A percentile compares a stretch with the other conserved stretches of the same genome.
These are phyloP conservation scores for Mucor mucedo DNA, from an alignment of 371 early-diverging fungal species.

Conservation along the genomic window DNA sequence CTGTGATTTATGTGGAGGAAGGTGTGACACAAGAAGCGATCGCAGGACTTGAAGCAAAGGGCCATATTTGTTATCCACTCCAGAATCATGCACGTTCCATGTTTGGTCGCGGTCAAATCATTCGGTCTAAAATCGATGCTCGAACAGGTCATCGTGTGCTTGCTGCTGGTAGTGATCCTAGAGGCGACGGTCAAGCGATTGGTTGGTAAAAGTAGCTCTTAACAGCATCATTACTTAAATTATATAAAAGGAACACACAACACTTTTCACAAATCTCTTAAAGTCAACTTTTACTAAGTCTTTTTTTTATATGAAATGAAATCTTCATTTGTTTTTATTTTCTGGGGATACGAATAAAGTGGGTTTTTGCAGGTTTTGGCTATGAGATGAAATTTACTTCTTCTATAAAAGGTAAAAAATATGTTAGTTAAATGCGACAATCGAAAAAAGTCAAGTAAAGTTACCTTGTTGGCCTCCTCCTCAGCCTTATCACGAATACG, in stretches of 20 bases:
- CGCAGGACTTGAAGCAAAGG: conserved; percentile 54
- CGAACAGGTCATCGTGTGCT: conserved; percentile 56
- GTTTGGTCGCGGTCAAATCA: conserved; percentile 83
- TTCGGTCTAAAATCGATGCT: conserved; percentile 40
- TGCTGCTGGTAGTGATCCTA: conserved; percentile 71
- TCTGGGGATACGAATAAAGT: conserved; percentile 7
- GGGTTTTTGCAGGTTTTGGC: conserved; percentile 3
- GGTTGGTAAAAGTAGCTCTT: conserved; percentile 46
- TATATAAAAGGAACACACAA: neutral
- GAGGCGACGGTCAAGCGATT: conserved; percentile 70
- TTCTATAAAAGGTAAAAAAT: conserved; percentile 30
- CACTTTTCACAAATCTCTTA: neutral
- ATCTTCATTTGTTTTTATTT: conserved; percentile 19
- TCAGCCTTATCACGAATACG: conserved; percentile 83
- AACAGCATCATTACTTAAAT: neutral
- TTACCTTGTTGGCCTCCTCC: conserved; percentile 83
- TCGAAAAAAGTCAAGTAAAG: too few species aligned
- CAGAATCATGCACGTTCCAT: conserved; percentile 46
- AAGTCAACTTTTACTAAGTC: neutral
- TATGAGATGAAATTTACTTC: conserved; percentile 36
- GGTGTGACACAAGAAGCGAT: conserved; percentile 54
- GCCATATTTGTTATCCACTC: conserved; percentile 59
- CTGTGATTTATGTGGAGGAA: conserved; percentile 66
- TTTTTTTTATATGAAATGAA: conserved; percentile 13
- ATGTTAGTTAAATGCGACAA: neutral